These are phyloP conservation scores for Cicer chorassanicum DNA, from an alignment of 306 rosid species.

Conservation along the genomic window DNA sequence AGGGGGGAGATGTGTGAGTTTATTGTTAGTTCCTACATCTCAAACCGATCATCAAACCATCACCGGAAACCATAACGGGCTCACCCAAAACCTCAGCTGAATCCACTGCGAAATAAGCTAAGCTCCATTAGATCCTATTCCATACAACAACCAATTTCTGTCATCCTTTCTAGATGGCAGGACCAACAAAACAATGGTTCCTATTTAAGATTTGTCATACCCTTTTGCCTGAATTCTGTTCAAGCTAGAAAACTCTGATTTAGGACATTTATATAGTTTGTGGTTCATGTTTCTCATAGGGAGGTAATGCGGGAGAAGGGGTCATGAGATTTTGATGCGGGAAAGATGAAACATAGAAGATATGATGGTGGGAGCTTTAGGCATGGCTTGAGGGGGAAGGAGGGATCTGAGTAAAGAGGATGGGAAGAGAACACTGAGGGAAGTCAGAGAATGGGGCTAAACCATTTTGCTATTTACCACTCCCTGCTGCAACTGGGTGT, in stretches of 20 bases:
- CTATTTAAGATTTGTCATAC: neutral
- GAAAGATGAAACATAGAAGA: neutral
- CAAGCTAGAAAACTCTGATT: constrained; percentile 1
- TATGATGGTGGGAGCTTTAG: neutral
- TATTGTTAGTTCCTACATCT: neutral
- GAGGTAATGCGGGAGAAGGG: neutral
- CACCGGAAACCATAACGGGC: neutral
- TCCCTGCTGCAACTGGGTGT: neutral
- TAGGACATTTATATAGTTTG: neutral
- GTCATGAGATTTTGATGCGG: neutral
- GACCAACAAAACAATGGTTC: neutral
- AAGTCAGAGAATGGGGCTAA: neutral
- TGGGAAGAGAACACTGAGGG: neutral
- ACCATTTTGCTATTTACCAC: neutral
- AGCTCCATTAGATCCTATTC: constrained; percentile 2
- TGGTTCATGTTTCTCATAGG: neutral
- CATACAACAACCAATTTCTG: neutral
- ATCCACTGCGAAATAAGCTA: neutral
- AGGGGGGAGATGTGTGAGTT: neutral
- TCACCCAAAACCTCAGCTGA: neutral
- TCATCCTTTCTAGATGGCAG: neutral
- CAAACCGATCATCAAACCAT: neutral
- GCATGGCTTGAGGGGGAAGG: neutral
- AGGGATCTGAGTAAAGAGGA: neutral
- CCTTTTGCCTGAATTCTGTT: neutral